Percentiles rank a stretch among this genome's conserved stretches.
Conservation (phyloP, 2,329 filamentous ascomycete species). For the Pseudogymnoascus sp. region DNA sequence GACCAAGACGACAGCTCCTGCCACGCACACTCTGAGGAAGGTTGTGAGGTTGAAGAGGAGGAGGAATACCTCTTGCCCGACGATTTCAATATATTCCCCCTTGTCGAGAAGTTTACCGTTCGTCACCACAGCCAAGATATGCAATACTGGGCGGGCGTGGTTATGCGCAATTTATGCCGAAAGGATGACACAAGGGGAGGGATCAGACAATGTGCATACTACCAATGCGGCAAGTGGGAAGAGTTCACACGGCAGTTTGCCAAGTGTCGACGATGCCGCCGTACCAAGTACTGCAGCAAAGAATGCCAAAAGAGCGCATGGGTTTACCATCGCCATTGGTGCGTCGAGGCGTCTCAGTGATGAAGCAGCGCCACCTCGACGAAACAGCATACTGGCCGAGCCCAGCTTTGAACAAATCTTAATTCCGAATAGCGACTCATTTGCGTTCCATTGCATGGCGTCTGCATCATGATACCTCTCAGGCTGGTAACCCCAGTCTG, state of each 20-base stretch:
- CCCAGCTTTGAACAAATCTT: conserved; percentile 9
- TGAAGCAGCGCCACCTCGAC: neutral
- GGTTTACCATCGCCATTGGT: conserved; percentile 98
- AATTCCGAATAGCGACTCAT: conserved; percentile 9
- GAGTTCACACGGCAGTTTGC: conserved; percentile 94
- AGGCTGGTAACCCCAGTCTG: conserved; percentile 30
- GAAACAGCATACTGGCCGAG: conserved; percentile 7
- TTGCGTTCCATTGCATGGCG: conserved; percentile 21
- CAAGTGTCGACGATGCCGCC: conserved; percentile 89
- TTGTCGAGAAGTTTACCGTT: conserved; percentile 97
- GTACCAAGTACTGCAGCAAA: conserved; percentile 99
- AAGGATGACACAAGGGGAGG: conserved; percentile 93
- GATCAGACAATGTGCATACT: conserved; percentile 95
- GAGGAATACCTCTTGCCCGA: conserved; percentile 88
- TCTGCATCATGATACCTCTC: conserved; percentile 33
- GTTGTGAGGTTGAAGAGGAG: conserved; percentile 43
- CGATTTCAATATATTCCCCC: conserved; percentile 95
- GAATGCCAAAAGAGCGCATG: conserved; percentile 98
- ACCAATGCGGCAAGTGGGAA: conserved; percentile 97
- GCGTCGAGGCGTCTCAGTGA: conserved; percentile 54
- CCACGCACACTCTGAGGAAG: conserved; percentile 22
- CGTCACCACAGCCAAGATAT: conserved; percentile 92
- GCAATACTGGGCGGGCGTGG: conserved; percentile 99
- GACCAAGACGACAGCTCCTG: conserved; percentile 54
- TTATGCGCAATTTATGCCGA: conserved; percentile 96